Percentiles rank a stretch among this genome's conserved stretches.
Evolutionary conservation across 495 filamentous ascomycete genomes (phyloP).

Genomic region (Hamigera avellanea): DNA sequence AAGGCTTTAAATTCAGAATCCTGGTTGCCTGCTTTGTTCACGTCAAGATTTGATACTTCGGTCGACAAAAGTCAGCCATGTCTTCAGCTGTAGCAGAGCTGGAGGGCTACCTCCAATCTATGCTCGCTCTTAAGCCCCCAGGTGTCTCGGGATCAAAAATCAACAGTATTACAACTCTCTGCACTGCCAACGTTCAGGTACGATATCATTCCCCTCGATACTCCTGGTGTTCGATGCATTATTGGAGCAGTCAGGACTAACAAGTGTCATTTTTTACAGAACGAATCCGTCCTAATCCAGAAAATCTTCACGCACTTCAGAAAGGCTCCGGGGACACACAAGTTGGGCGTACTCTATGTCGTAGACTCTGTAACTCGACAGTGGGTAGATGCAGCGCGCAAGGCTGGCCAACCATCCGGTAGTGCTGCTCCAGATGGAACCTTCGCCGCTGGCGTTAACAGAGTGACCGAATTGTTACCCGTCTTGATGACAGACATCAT

Average conservation of each 20-base stretch:
- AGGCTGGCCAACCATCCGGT: constrained; percentile 67
- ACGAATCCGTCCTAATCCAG: constrained; percentile 88
- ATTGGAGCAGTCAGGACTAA: constrained; percentile 22
- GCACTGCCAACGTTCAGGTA: constrained; percentile 90
- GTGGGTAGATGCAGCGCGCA: constrained; percentile 93
- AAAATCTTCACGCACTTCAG: constrained; percentile 97
- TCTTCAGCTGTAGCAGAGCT: constrained; percentile 80
- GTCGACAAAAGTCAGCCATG: constrained; percentile 33
- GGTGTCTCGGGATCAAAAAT: constrained; percentile 91
- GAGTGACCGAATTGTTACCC: constrained; percentile 89
- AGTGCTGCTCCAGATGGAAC: constrained; percentile 74
- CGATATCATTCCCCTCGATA: constrained; percentile 15
- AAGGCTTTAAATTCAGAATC: constrained; percentile 1
- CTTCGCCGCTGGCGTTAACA: constrained; percentile 88
- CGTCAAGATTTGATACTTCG: background rate
- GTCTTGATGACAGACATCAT: constrained; percentile 93
- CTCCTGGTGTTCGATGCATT: background rate
- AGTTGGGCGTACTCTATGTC: constrained; percentile 98
- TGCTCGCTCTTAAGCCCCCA: constrained; percentile 83
- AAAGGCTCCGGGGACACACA: constrained; percentile 87
- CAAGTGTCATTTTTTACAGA: constrained; percentile 41
- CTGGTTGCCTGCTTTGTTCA: constrained; percentile 3
- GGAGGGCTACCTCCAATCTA: constrained; percentile 78
- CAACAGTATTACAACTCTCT: constrained; percentile 68
- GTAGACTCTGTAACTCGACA: constrained; percentile 99